Evolutionary conservation across 495 filamentous ascomycete genomes (phyloP).

Genomic region (Neurospora terricola): DNA sequence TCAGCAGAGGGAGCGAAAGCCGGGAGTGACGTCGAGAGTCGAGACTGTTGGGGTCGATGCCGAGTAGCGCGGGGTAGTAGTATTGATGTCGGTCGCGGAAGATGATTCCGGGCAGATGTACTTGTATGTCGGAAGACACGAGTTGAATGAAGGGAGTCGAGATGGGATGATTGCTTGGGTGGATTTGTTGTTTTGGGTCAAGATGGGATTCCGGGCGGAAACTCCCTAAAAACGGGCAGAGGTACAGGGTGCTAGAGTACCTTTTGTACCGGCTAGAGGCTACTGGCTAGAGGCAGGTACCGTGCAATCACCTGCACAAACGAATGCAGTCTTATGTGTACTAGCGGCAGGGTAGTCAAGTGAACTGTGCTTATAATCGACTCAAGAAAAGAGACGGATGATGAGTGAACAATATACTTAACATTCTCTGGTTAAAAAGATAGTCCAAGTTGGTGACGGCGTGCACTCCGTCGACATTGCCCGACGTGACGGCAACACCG

Average conservation of each 20-base stretch:
- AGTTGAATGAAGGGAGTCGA: not conserved
- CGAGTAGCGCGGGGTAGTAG: not conserved
- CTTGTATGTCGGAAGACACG: not conserved
- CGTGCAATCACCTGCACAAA: not conserved
- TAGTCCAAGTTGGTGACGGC: not conserved
- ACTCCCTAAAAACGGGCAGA: not conserved
- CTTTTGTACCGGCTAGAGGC: not conserved
- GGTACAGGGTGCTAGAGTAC: not conserved
- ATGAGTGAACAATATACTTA: not conserved
- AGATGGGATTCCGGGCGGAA: not conserved
- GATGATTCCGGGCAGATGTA: not conserved
- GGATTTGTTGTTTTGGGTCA: not conserved
- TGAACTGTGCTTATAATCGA: not conserved
- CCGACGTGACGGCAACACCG: not conserved
- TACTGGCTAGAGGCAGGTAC: not conserved
- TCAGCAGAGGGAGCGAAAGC: not conserved
- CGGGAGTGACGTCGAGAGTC: constrained; percentile 1
- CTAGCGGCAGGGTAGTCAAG: not conserved
- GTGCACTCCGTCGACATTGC: not conserved
- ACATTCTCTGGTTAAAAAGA: not conserved
- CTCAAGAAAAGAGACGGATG: not conserved
- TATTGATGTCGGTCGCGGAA: not conserved
- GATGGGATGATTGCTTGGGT: not conserved
- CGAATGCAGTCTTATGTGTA: not conserved
- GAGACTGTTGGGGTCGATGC: not conserved